phyloP scores from a whole-genome alignment of 2,329 filamentous ascomycete species.

The Nothophaeocryptopus gaeumannii region DNA sequence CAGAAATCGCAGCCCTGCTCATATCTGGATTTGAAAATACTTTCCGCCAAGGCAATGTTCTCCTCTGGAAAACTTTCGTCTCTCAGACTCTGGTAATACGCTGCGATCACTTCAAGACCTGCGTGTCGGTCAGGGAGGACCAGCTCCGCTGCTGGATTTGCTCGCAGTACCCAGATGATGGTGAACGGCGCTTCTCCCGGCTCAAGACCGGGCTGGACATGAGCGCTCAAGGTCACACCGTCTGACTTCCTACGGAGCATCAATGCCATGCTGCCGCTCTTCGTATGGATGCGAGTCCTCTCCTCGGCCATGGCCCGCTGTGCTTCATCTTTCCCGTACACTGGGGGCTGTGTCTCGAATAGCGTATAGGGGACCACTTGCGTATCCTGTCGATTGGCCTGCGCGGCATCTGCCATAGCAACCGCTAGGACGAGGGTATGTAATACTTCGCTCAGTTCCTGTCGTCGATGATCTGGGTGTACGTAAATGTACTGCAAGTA shows the following conservation, averaged over 20 bases:
- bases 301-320: constrained; percentile 8
- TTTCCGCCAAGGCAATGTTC: constrained; percentile 23
- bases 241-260: constrained; percentile 16
- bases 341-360: constrained; percentile 23
- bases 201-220: constrained; percentile 26
- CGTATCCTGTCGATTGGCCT: neutral
- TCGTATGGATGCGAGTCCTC: constrained; percentile 19
- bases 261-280: constrained; percentile 22
- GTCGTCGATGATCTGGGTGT: constrained; percentile 18
- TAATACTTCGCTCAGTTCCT: constrained; percentile 25
- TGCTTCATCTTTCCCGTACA: constrained; percentile 5
- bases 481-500: constrained; percentile 30
- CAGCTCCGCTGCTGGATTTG: constrained; percentile 14
- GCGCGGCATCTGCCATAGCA: constrained; percentile 18
- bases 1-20: constrained; percentile 13
- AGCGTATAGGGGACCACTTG: constrained; percentile 22
- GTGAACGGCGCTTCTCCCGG: constrained; percentile 21
- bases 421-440: constrained; percentile 25
- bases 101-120: constrained; percentile 15
- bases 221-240: constrained; percentile 16
- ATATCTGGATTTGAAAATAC: constrained; percentile 17
- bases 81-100: constrained; percentile 24
- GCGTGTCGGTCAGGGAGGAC: constrained; percentile 5
- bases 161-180: constrained; percentile 25
- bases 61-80: constrained; percentile 24